Base-by-base conservation (phyloP, 495 filamentous ascomycete species). In the Penicillium mononematosum region DNA sequence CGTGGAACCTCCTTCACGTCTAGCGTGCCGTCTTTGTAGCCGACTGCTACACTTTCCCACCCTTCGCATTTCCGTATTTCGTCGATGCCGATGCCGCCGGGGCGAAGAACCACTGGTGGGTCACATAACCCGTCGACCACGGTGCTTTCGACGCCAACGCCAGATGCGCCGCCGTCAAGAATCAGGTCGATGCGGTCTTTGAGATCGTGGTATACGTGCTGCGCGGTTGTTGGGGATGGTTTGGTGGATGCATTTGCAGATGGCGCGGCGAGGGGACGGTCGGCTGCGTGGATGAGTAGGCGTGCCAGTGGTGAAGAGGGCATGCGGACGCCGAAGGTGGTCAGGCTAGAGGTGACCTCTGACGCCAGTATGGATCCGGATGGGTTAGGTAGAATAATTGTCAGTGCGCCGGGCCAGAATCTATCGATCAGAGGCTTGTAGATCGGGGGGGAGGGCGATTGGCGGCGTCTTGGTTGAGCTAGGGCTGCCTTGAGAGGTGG, bases 401-500 rank as follows among this genome's bases (percentile, higher is more conserved):
- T 98, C 24, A 99, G 73, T 10, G 94, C 92, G 2, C 94, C 94
- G 11, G 94, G 94, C 94, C 94, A 99, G 77, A 97, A 98, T 32
- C 76, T 77, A 20, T 81, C 67, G 50, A 99, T 92, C 8, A 99
- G 74, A 5, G 91, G 79, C 19, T 82, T 75, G 72, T 99, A 99
- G 62, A 96, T 90, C 4, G 78, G 61, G 4, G 4, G 95, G 94
- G 32, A 98, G 92, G 4, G 63, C 66, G 65, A 75, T 70, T 63
- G 55, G 46, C 41, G 66, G 64, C 24, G 55, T 68, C 52, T 60
- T 75, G 16, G 63, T 63, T 42, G 54, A 49, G 24, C 48, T 50
- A 22, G 71, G 61, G 32, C 63, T 58, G 31, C 44, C 53, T 55
- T 53, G 54, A 22, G 44, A n/a, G 3, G 58, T 52, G 0, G 75